Conservation (phyloP, 2,329 filamentous ascomycete genomes). For the Penicillium janthinellum region DNA sequence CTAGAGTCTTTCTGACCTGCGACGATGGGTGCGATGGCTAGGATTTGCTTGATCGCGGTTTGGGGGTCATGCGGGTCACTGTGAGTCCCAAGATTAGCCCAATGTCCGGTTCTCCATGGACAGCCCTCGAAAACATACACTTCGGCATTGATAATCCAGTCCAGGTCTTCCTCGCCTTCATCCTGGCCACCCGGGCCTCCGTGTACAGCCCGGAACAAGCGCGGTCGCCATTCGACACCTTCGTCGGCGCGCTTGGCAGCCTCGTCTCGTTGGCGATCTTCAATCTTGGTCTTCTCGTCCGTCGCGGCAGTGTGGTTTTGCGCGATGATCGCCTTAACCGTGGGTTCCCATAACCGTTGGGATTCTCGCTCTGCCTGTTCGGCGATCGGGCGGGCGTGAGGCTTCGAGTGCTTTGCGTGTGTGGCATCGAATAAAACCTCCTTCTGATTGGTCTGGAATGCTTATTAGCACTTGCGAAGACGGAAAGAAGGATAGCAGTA, state of each 20-base stretch:
- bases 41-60: slow-evolving; percentile 76
- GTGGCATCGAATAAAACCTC: slow-evolving; percentile 87
- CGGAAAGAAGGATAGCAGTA: not conserved
- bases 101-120: not conserved
- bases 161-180: slow-evolving; percentile 83
- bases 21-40: slow-evolving; percentile 82
- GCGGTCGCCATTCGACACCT: slow-evolving; percentile 82
- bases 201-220: slow-evolving; percentile 76
- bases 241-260: slow-evolving; percentile 77
- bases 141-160: slow-evolving; percentile 89
- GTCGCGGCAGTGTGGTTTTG: slow-evolving; percentile 88
- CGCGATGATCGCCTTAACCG: slow-evolving; percentile 77
- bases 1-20: slow-evolving; percentile 67
- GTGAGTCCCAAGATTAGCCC: slow-evolving; percentile 10
- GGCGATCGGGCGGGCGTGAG: slow-evolving; percentile 71
- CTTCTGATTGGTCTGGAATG: slow-evolving; percentile 75
- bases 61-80: slow-evolving; percentile 67
- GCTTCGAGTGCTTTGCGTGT: slow-evolving; percentile 73
- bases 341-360: slow-evolving; percentile 81
- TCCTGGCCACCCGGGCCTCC: slow-evolving; percentile 71
- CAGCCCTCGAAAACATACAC: slow-evolving; percentile 60
- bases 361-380: slow-evolving; percentile 92
- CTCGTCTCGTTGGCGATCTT: slow-evolving; percentile 88
- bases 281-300: slow-evolving; percentile 93
- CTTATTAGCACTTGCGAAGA: slow-evolving; percentile 12